These are phyloP conservation scores for Talinum fruticosum DNA, from an alignment of 148 eudicot genomes.

Conservation along the genomic window DNA sequence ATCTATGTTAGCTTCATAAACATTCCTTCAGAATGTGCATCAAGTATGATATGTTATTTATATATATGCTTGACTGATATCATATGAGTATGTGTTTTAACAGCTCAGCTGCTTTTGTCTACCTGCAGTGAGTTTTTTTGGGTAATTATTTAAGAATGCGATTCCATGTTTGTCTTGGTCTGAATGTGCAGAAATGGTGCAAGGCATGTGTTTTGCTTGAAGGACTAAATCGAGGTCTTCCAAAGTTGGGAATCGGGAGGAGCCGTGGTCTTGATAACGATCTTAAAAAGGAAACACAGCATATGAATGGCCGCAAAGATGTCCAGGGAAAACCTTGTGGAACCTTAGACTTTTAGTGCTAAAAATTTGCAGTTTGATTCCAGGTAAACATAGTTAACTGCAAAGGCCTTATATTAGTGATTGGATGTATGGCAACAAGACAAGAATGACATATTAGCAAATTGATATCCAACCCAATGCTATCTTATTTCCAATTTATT, in stretches of 20 bases:
- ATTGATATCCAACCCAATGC: neutral
- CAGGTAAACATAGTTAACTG: conserved; percentile 11
- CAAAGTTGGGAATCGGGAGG: conserved; percentile 84
- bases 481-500: neutral
- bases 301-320: conserved; percentile 43
- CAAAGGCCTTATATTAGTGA: neutral
- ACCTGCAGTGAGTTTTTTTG: neutral
- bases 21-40: neutral
- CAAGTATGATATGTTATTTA: neutral
- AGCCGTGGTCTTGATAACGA: conserved; percentile 45
- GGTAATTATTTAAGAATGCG: conserved; percentile 6
- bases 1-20: neutral
- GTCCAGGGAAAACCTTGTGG: conserved; percentile 87
- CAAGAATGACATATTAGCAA: neutral
- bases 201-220: conserved; percentile 95
- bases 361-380: neutral
- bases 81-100: neutral
- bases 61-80: neutral
- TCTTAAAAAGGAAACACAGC: conserved; percentile 28
- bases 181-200: conserved; percentile 82
- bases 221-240: conserved; percentile 92
- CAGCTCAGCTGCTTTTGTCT: neutral
- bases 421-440: neutral
- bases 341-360: conserved; percentile 62
- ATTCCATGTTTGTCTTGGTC: neutral